phyloP scores from a whole-genome alignment of 768 basidiomycete species.

The Boletales sp. region DNA sequence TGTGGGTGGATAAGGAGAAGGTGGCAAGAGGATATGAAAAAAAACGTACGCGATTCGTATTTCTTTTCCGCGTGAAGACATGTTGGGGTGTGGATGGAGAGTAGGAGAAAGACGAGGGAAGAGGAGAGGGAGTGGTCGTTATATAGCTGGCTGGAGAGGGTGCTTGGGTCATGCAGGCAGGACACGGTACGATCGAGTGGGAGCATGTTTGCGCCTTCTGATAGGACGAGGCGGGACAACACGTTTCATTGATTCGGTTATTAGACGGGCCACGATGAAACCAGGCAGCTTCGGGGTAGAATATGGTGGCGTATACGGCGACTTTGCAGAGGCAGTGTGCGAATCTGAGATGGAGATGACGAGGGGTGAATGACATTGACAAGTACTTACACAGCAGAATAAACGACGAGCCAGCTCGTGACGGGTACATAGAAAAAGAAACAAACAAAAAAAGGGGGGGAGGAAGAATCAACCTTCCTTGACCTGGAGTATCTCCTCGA shows the following conservation, averaged over 20 bases:
- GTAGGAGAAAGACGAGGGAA: not conserved
- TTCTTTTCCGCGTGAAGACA: slow-evolving; percentile 28
- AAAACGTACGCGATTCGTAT: slow-evolving; percentile 31
- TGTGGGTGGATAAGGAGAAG: slow-evolving; percentile 10
- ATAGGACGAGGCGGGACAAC: too few relatives aligned
- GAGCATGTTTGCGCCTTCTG: too few relatives aligned
- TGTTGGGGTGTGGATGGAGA: not conserved
- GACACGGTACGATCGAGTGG: too few relatives aligned
- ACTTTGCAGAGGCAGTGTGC: slow-evolving; percentile 10
- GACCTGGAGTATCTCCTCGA: slow-evolving; percentile 29
- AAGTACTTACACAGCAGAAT: too few relatives aligned
- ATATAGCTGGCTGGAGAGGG: not conserved
- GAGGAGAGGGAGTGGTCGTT: not conserved
- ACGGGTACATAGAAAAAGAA: slow-evolving; percentile 12
- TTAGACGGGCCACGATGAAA: too few relatives aligned
- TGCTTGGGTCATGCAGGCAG: slow-evolving; percentile 15
- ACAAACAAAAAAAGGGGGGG: slow-evolving; percentile 6
- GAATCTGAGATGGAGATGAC: not conserved
- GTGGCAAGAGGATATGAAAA: not conserved
- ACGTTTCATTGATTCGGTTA: too few relatives aligned
- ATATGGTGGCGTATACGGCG: slow-evolving; percentile 11
- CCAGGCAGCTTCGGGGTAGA: too few relatives aligned
- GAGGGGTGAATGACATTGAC: too few relatives aligned
- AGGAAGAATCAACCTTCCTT: slow-evolving; percentile 23
- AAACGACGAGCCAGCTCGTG: slow-evolving; percentile 20